Percentiles rank a stretch among this genome's conserved stretches.
These are phyloP conservation scores for Linderniella brevidens DNA, from an alignment of 257 asterid genomes.

Conservation along the genomic window DNA sequence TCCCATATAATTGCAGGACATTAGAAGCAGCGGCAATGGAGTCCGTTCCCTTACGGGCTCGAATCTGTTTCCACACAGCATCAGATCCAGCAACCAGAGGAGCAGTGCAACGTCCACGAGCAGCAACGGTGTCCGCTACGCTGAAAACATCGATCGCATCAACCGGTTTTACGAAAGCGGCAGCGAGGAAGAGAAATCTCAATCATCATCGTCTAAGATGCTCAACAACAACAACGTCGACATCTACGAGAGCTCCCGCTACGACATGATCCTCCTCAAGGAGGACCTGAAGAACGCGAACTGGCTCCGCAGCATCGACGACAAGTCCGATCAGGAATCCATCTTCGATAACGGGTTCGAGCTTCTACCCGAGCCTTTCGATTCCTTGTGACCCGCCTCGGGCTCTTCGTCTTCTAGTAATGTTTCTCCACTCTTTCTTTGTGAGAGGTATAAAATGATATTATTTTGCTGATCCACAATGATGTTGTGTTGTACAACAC, in stretches of 20 bases:
- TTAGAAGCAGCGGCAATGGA: conserved; percentile 47
- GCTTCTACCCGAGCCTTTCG: conserved; percentile 81
- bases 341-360: conserved; percentile 83
- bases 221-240: conserved; percentile 35
- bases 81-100: conserved; percentile 54
- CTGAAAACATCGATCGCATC: conserved; percentile 41
- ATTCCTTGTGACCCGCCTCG: conserved; percentile 45
- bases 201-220: conserved; percentile 36
- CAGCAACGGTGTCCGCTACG: conserved; percentile 18
- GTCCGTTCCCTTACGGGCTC: conserved; percentile 61
- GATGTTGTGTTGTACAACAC: too few species aligned
- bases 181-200: conserved; percentile 41
- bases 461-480: too few species aligned
- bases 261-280: conserved; percentile 63
- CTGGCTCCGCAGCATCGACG: conserved; percentile 82
- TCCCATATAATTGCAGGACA: conserved; percentile 44
- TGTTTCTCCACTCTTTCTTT: too few species aligned
- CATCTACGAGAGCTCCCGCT: conserved; percentile 84
- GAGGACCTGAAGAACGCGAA: conserved; percentile 78
- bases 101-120: conserved; percentile 21
- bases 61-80: conserved; percentile 87
- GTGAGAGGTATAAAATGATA: conserved; percentile 9
- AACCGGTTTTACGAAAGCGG: conserved; percentile 45
- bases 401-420: too few species aligned
- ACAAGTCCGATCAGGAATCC: conserved; percentile 63